These are phyloP conservation scores for Aspergillus sclerotiicarbonarius DNA, from an alignment of 495 filamentous ascomycete genomes.

Conservation along the genomic window DNA sequence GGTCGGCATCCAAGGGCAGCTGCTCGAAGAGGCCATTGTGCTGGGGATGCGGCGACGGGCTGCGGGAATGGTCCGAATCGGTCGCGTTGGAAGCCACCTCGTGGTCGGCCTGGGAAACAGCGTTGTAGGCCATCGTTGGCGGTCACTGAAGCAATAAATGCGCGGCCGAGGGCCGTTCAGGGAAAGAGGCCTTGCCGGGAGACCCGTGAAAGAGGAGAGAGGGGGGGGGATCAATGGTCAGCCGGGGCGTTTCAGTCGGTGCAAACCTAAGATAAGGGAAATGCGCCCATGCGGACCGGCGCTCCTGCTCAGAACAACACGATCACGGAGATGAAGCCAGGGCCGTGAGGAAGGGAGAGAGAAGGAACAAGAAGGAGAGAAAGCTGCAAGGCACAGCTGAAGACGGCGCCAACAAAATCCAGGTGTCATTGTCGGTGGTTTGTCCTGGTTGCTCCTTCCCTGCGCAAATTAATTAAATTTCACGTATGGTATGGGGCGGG, in stretches of 20 bases:
- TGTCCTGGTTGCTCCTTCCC: too few relatives aligned
- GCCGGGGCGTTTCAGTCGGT: not conserved
- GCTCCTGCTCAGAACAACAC: not conserved
- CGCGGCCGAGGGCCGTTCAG: conserved; percentile 19
- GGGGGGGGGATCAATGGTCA: not conserved
- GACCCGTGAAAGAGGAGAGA: not conserved
- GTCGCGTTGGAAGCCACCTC: conserved; percentile 40
- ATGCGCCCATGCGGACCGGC: not conserved
- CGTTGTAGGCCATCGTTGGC: conserved; percentile 47
- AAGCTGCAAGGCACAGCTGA: not conserved
- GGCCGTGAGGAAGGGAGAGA: not conserved
- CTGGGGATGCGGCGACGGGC: conserved; percentile 26
- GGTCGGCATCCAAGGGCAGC: conserved; percentile 27
- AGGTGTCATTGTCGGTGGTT: too few relatives aligned
- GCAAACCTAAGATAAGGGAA: not conserved
- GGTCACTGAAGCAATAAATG: conserved; percentile 8
- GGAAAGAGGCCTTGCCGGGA: not conserved
- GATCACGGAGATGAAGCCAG: not conserved
- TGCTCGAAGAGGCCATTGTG: conserved; percentile 26
- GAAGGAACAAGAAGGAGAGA: not conserved
- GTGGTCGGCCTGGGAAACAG: conserved; percentile 42
- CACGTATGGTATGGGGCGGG: too few relatives aligned
- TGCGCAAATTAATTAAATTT: too few relatives aligned
- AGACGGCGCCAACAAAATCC: not conserved
- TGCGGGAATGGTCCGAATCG: conserved; percentile 33